Evolutionary conservation across 768 basidiomycete genomes (phyloP), one percentile per base, ranked within the genome.

Genomic region (Russula ochroleuca): DNA sequence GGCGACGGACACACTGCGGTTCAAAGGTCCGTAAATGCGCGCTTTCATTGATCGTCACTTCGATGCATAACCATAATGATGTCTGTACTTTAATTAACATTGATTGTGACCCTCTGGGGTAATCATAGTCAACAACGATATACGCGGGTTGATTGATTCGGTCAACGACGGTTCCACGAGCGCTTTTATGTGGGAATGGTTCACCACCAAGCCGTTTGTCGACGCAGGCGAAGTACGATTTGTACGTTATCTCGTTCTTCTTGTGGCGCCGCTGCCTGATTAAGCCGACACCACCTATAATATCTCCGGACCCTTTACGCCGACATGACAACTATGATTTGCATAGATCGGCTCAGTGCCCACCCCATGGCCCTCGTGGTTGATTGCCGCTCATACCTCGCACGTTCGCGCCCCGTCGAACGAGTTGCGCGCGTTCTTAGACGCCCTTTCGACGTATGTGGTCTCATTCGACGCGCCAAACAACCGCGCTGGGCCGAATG

Each of bases 281-380:
- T 17, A 15, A 17, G 5, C n/a, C 31, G 11, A 9, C 31, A n/a
- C 5, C 19, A 5, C 40, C 48, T 31, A 52, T n/a, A 2, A 52
- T n/a, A 2, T 8, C 41, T 9, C 25, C 6, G 10, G 19, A 1
- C 41, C 40, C 21, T 35, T 35, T n/a, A 14, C 15, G 6, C n/a
- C 31, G 31, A 52, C 38, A 10, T 17, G 3, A 17, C 31, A 21
- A 21, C 9, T 28, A 2, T 17, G 21, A 25, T 1, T 28, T 28
- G 28, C 25, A 43, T 60, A 92, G 90, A 92, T 93, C 66, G 88
- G 90, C 15, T 85, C 88, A 10, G 86, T 92, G 6, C 86, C 87
- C 41, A 98, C 95, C 0, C 96, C 96, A 0, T 99, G 96, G 96
- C 92, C 94, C 15, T 95, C 93, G 0, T 99, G 96, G 96, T 77